Conservation (phyloP, 176 grass and related monocot species). For the Thinopyrum elongatum region DNA sequence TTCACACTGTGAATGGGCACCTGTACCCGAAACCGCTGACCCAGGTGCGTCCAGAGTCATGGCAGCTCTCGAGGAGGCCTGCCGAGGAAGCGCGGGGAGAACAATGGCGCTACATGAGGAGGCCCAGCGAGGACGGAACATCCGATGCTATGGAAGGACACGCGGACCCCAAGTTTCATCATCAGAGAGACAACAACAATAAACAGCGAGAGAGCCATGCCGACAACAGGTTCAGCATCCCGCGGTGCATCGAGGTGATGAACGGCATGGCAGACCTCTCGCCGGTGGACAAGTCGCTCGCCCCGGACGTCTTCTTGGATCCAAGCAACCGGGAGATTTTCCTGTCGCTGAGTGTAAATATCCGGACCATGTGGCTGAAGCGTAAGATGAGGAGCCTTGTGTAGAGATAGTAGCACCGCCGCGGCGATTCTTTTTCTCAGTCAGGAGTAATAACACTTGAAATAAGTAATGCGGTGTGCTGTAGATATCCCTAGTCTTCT, state of each 20-base stretch:
- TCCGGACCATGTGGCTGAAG: slow-evolving; percentile 64
- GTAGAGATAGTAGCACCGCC: slow-evolving; percentile 27
- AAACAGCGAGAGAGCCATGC: slow-evolving; percentile 16
- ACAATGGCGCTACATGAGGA: slow-evolving; percentile 44
- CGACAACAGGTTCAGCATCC: slow-evolving; percentile 44
- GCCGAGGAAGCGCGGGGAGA: slow-evolving; percentile 37
- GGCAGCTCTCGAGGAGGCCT: slow-evolving; percentile 40
- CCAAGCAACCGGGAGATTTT: slow-evolving; percentile 58
- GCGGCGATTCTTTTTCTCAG: slow-evolving; percentile 12
- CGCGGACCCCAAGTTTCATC: slow-evolving; percentile 19
- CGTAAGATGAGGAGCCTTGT: slow-evolving; percentile 57
- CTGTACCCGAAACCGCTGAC: slow-evolving; percentile 51
- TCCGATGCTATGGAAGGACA: slow-evolving; percentile 39
- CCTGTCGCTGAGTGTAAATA: slow-evolving; percentile 52
- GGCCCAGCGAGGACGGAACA: slow-evolving; percentile 44
- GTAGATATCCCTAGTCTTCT: slow-evolving; percentile 46
- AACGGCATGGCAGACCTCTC: slow-evolving; percentile 50
- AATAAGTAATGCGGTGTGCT: slow-evolving; percentile 28
- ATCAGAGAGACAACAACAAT: slow-evolving; percentile 13
- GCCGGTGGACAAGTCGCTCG: slow-evolving; percentile 48
- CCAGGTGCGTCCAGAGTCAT: slow-evolving; percentile 52
- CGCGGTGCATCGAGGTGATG: slow-evolving; percentile 60
- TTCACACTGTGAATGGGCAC: slow-evolving; percentile 57
- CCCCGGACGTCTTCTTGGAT: slow-evolving; percentile 55
- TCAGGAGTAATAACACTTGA: slow-evolving; percentile 1